Evolutionary conservation across 768 basidiomycete genomes (phyloP), one percentile per base, ranked within the genome.

Genomic region (Mycena galericulata): DNA sequence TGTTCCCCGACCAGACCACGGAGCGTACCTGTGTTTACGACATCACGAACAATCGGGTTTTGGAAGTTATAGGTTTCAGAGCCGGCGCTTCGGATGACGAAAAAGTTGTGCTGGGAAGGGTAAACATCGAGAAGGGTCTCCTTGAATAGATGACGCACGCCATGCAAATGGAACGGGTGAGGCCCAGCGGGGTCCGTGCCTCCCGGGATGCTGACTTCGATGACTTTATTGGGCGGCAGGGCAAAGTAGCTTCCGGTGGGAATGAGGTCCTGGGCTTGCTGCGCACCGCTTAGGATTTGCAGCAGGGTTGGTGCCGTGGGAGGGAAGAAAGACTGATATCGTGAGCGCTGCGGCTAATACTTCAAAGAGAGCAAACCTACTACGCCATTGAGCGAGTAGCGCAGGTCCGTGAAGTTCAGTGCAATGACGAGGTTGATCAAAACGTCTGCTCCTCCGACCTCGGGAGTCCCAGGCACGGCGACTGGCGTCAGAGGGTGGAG

Each of bases 261-360:
- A 9, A 81, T 73, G 24, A 79, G 68, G 26, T 76, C 73, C 20
- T 73, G 62, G 14, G 84, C 81, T 38, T 70, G 61, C 32, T 72
- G 75, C n/a, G 79, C 77, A 24, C 85, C 85, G 51, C 79, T 83
- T 43, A 85, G 57, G 7, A 85, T 83, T 62, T 86, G 84, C 41
- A 85, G 75, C 3, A 86, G 74, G 2, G 83, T 84, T 2, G 84
- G 85, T 1, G 81, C 79, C 6, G 76, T 72, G 0, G 84, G 84
- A 2, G 79, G 74, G 12, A 47, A 32, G 62, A 74, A 81, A 5
- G 69, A 56, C 29, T 69, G 45, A 9, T 7, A 41, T 2, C 2
- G 49, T 57, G 22, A 58, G 54, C 50, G 2, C 18, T 22, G 22
- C 17, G 1, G n/a, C 30, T 18, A 20, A 45, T 4, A 14, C 30